phyloP scores from a whole-genome alignment of 2,329 filamentous ascomycete species.

The Nigrograna mackinnonii region DNA sequence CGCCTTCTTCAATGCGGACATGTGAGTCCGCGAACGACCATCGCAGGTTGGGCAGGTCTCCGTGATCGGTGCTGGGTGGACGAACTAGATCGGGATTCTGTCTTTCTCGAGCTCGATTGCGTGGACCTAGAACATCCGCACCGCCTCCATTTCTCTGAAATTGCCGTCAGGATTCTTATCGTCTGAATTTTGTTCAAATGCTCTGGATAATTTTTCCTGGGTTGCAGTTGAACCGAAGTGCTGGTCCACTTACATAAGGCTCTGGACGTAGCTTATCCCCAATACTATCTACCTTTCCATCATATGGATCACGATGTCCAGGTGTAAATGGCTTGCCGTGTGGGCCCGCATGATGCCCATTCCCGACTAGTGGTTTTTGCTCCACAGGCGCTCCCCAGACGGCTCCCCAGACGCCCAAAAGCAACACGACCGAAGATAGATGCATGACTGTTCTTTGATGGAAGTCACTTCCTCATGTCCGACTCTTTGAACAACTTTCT shows the following conservation, averaged over 20 bases:
- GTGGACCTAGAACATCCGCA: constrained; percentile 69
- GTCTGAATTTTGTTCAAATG: too few relatives aligned
- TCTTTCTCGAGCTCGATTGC: constrained; percentile 68
- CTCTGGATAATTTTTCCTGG: too few relatives aligned
- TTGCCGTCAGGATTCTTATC: too few relatives aligned
- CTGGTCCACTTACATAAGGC: constrained; percentile 55
- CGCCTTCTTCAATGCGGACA: constrained; percentile 65
- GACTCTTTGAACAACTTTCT: too few relatives aligned
- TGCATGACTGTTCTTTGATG: constrained; percentile 28
- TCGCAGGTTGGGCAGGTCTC: constrained; percentile 70
- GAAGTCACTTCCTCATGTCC: constrained; percentile 3
- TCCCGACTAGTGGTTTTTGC: constrained; percentile 40
- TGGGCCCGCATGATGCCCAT: constrained; percentile 27
- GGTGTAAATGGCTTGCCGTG: constrained; percentile 60
- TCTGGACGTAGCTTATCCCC: constrained; percentile 65
- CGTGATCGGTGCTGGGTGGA: constrained; percentile 74
- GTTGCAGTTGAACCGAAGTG: too few relatives aligned
- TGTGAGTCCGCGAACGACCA: constrained; percentile 61
- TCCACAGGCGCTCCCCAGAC: constrained; percentile 33
- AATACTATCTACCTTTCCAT: constrained; percentile 64
- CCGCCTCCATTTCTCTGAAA: constrained; percentile 56
- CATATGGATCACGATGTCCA: constrained; percentile 63
- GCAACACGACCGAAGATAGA: constrained; percentile 28
- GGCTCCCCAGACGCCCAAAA: constrained; percentile 30
- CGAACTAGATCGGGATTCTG: constrained; percentile 74